Base-by-base conservation (phyloP, 2,329 filamentous ascomycete species). In the Myriosclerotinia curreyana region DNA sequence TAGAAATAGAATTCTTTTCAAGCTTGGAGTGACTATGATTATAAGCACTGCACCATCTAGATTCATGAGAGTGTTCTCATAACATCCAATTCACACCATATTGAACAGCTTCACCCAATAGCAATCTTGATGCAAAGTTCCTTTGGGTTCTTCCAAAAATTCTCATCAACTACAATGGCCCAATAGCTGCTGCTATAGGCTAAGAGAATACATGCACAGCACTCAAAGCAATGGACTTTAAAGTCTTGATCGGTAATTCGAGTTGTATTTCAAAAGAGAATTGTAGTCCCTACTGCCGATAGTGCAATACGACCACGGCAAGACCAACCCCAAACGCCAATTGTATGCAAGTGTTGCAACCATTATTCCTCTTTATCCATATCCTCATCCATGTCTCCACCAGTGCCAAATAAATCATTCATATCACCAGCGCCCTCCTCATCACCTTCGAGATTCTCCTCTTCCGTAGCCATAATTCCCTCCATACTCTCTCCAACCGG, bases 321-420 rank as follows among this genome's bases (percentile, higher is more conserved):
- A 34, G 31, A 48, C 55, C 31, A 15, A 25, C 9, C 28, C 58
- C 60, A 46, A 68, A 68, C 67, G 66, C 67, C 66, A 61, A 46
- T 46, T 54, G 56, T 63, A 59, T 36, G 53, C 36, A 40, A 15
- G 28, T 51, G 42, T 60, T 63, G 36, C 17, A n/a, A 56, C 42
- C 60, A 60, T 67, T 79, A 80, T 15, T 73, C 77, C 65, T 72
- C 74, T 34, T 73, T 77, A 54, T 75, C 74, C 67, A 75, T 74
- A 44, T 76, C 74, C 52, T 77, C 76, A 40, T 79, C 79, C 20
- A 79, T 78, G 62, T 71, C 66, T 68, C 66, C 70, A 15, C 78
- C 81, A 70, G 61, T 63, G 54, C 61, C 61, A 59, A 64, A 64
- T 40, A 60, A 44, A 20, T 64, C 62, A 52, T 64, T 64, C 55